Evolutionary conservation across 805 yeast species (phyloP), one percentile per base, ranked within the genome.

Genomic region (Kluyveromyces wickerhamii): DNA sequence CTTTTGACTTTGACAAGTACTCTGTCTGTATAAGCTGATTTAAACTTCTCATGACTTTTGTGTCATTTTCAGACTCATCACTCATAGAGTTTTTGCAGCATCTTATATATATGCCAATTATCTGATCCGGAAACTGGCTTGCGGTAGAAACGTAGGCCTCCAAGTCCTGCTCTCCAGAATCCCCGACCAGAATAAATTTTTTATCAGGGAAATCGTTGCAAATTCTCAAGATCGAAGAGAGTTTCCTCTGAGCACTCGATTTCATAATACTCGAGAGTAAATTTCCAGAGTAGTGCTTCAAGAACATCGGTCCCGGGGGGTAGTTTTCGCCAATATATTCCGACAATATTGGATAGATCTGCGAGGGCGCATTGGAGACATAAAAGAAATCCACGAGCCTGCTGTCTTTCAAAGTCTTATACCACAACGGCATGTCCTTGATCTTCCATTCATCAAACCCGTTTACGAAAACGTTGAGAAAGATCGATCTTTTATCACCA

Each of bases 291-390:
- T 94, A 92, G 51, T 81, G 89, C 57, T 89, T 86, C 46, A 94
- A 67, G 55, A 88, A 94, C 37, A 92, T 64, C 0, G 95, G 81
- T 5, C 95, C 95, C 1, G 52, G 48, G 0, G 98, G 98, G 28
- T 85, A 71, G 4, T 69, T 64, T 12, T 47, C 46, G 3, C 47
- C 29, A 11, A 57, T 44, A 35, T 49, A 59, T 9, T 34, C 35
- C 13, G 50, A 41, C 24, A 54, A 29, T 12, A 83, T 70, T 13
- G 74, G 69, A 54, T 69, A 87, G 16, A 92, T 61, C 57, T 92
- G 97, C 76, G 94, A 83, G 0, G 99, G 99, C 1, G 94, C 78
- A 59, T 94, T 92, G 6, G 96, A 88, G 2, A 94, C 97, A 54
- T 89, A 94, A 55, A 88, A 95, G 49, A 89, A 75, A n/a, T 75